phyloP scores from a whole-genome alignment of 345 rosid species.

The Fremontodendron californicum region DNA sequence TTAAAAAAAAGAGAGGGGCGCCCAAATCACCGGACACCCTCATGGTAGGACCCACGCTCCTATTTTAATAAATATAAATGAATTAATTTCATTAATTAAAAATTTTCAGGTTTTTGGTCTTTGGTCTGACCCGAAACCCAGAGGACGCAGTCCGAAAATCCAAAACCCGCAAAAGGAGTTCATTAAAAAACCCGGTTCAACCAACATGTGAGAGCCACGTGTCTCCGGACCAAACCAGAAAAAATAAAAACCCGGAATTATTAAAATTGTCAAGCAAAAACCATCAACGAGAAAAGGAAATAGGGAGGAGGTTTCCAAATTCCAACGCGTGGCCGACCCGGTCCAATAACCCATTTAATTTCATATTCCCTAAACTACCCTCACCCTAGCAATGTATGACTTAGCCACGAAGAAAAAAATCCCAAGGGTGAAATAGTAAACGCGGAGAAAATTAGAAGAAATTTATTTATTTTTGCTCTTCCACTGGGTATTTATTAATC shows the following conservation, averaged over 20 bases:
- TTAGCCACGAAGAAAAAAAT: not conserved
- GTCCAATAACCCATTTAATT: not conserved
- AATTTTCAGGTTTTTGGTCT: not conserved
- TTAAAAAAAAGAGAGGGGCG: not conserved
- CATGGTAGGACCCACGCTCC: conserved; percentile 12
- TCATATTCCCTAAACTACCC: not conserved
- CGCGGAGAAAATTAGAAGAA: not conserved
- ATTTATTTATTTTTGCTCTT: conserved; percentile 7
- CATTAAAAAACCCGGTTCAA: not conserved
- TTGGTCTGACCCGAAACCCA: not conserved
- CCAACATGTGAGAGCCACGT: not conserved
- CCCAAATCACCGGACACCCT: conserved; percentile 7
- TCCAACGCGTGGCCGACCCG: conserved; percentile 26
- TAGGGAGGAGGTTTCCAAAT: no score
- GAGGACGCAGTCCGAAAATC: not conserved
- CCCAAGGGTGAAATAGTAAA: conserved; percentile 13
- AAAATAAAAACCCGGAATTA: not conserved
- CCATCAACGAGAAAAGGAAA: no score
- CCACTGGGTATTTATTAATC: not conserved
- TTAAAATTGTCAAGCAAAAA: no score
- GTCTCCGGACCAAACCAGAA: not conserved
- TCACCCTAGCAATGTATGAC: not conserved
- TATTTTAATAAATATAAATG: not conserved
- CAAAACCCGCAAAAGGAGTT: not conserved
- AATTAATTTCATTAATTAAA: not conserved